Conservation (phyloP, 805 yeast species). For the Metschnikowia orientalis region DNA sequence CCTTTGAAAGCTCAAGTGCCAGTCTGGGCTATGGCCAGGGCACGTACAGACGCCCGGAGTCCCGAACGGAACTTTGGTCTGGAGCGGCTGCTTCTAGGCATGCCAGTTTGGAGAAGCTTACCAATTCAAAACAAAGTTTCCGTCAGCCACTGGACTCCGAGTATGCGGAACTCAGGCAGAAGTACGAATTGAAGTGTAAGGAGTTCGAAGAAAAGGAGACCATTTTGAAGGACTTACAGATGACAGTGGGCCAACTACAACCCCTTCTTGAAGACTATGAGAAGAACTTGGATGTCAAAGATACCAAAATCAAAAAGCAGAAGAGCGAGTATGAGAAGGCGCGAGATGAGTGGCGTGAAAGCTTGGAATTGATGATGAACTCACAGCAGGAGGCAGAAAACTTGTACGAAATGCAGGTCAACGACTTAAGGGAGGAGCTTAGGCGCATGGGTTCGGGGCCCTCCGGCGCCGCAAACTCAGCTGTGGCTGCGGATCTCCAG, state of each 20-base stretch:
- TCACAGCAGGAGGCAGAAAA: slow-evolving; percentile 54
- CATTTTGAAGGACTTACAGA: slow-evolving; percentile 46
- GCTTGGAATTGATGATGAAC: slow-evolving; percentile 49
- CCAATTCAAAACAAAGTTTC: too few species aligned
- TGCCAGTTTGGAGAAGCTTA: slow-evolving; percentile 1
- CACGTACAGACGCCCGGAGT: slow-evolving; percentile 1
- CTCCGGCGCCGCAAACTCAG: too few species aligned
- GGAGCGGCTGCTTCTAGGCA: background rate
- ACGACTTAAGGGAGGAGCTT: slow-evolving; percentile 26
- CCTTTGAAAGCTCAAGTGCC: too few species aligned
- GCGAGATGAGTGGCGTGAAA: slow-evolving; percentile 55
- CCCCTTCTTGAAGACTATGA: slow-evolving; percentile 47
- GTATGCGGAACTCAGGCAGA: slow-evolving; percentile 8
- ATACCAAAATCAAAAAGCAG: slow-evolving; percentile 43
- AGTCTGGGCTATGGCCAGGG: too few species aligned
- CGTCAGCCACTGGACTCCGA: too few species aligned
- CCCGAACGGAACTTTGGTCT: background rate
- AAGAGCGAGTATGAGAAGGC: slow-evolving; percentile 48
- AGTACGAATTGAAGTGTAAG: slow-evolving; percentile 10
- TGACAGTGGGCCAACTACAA: slow-evolving; percentile 46
- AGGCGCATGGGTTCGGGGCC: too few species aligned
- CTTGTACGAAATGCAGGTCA: slow-evolving; percentile 44
- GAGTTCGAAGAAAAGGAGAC: slow-evolving; percentile 40
- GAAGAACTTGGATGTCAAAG: slow-evolving; percentile 38
- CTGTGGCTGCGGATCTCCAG: background rate